Percentiles rank a stretch among this genome's conserved stretches.
phyloP scores from a whole-genome alignment of 805 yeast species.

The Candida incommunis region DNA sequence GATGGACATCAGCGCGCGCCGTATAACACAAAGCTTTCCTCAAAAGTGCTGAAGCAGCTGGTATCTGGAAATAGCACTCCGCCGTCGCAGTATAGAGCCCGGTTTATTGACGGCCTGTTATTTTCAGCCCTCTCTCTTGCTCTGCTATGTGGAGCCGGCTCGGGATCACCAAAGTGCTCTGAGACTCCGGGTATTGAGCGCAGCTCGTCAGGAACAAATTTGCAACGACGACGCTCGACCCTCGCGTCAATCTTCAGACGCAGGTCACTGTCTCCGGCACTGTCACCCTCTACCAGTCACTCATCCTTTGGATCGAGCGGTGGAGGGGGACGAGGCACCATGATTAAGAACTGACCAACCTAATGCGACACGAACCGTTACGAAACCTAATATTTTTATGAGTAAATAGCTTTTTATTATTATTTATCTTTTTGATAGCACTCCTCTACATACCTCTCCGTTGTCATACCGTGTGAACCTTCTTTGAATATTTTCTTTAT shows the following conservation, averaged over 20 bases:
- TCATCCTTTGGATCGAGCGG: too few species aligned
- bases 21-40: background rate
- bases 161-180: background rate
- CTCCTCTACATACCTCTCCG: too few species aligned
- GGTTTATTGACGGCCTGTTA: background rate
- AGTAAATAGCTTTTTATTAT: too few species aligned
- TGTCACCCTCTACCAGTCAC: background rate
- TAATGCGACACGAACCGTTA: too few species aligned
- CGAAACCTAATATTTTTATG: too few species aligned
- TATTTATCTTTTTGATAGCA: too few species aligned
- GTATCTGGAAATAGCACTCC: background rate
- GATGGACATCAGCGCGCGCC: too few species aligned
- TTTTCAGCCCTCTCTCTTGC: background rate
- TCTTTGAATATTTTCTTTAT: too few species aligned
- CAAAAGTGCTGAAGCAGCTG: background rate
- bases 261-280: background rate
- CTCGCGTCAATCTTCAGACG: background rate
- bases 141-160: background rate
- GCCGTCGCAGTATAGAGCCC: background rate
- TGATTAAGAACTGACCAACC: too few species aligned
- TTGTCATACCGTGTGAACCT: too few species aligned
- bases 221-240: background rate
- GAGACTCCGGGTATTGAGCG: background rate
- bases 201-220: background rate
- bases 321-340: too few species aligned